phyloP scores from a whole-genome alignment of 2,329 filamentous ascomycete species.

The Fusarium sp. region DNA sequence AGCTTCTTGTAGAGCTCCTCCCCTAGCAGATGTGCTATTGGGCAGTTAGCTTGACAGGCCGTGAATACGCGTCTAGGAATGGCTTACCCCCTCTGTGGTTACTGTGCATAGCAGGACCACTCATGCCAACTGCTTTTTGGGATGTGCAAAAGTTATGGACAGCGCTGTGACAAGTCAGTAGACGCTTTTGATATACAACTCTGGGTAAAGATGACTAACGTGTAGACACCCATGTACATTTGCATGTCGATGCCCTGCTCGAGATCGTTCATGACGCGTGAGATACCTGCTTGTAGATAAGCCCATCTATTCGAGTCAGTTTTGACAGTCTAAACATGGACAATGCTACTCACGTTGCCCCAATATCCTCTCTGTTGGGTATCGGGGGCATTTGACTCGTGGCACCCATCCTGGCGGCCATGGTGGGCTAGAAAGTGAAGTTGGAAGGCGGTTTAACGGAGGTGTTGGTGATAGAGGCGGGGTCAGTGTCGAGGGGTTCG shows the following conservation, averaged over 20 bases:
- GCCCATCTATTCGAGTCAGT: conserved; percentile 72
- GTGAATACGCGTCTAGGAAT: background rate
- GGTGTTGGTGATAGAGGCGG: conserved; percentile 35
- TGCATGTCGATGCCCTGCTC: conserved; percentile 94
- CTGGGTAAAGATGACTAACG: conserved; percentile 59
- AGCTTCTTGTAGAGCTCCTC: conserved; percentile 96
- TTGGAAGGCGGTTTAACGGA: conserved; percentile 27
- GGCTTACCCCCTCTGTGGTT: conserved; percentile 68
- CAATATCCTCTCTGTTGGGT: conserved; percentile 69
- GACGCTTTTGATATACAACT: background rate
- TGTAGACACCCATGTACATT: conserved; percentile 98
- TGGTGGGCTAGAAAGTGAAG: conserved; percentile 36
- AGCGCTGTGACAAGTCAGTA: conserved; percentile 65
- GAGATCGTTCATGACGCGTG: conserved; percentile 92
- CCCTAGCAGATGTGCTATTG: conserved; percentile 85
- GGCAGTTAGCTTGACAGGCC: conserved; percentile 19
- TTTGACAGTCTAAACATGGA: background rate
- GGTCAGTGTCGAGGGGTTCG: conserved; percentile 40
- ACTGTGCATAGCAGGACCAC: conserved; percentile 51
- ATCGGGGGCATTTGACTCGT: conserved; percentile 62
- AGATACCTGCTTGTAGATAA: conserved; percentile 87
- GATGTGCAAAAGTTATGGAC: conserved; percentile 99
- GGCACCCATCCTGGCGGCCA: conserved; percentile 49
- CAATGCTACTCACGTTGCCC: conserved; percentile 54
- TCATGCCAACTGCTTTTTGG: conserved; percentile 84